These are phyloP conservation scores for Microascus cirrosus DNA, from an alignment of 2,329 filamentous ascomycete genomes.

Conservation along the genomic window DNA sequence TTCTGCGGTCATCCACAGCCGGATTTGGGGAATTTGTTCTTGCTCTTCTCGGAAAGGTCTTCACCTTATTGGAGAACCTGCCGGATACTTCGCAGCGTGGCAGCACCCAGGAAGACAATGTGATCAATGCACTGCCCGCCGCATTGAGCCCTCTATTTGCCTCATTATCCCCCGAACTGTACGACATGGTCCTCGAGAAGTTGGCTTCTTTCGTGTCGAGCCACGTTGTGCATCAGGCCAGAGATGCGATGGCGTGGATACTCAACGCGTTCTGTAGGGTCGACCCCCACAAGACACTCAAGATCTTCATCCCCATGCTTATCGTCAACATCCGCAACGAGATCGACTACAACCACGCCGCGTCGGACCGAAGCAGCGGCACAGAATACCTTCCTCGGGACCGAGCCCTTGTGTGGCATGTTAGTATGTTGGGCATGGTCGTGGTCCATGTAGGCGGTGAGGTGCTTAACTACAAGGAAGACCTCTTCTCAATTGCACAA, in stretches of 20 bases:
- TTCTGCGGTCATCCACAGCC: slow-evolving; percentile 86
- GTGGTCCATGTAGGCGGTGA: slow-evolving; percentile 91
- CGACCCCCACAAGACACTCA: slow-evolving; percentile 84
- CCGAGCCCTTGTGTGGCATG: slow-evolving; percentile 87
- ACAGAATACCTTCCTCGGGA: slow-evolving; percentile 89
- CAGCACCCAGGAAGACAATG: slow-evolving; percentile 89
- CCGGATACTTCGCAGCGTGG: slow-evolving; percentile 82
- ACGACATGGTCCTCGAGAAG: slow-evolving; percentile 85
- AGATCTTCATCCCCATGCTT: slow-evolving; percentile 80
- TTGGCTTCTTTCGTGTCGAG: slow-evolving; percentile 83
- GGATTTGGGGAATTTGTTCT: slow-evolving; percentile 88
- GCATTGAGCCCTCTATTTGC: slow-evolving; percentile 85
- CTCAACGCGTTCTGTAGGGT: slow-evolving; percentile 94
- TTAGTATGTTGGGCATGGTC: slow-evolving; percentile 96
- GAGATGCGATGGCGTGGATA: slow-evolving; percentile 98
- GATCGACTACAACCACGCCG: slow-evolving; percentile 93
- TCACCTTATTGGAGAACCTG: slow-evolving; percentile 88
- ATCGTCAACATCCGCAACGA: slow-evolving; percentile 89
- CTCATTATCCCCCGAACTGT: slow-evolving; percentile 83
- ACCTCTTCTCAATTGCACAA: slow-evolving; percentile 80
- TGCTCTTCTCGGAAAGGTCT: slow-evolving; percentile 85
- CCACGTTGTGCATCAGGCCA: slow-evolving; percentile 92
- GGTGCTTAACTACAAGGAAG: slow-evolving; percentile 77
- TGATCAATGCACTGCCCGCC: slow-evolving; percentile 89
- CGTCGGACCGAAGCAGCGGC: slow-evolving; percentile 86